Conservation (phyloP, 2,329 filamentous ascomycete genomes). For the Fusarium solani-melongenae region DNA sequence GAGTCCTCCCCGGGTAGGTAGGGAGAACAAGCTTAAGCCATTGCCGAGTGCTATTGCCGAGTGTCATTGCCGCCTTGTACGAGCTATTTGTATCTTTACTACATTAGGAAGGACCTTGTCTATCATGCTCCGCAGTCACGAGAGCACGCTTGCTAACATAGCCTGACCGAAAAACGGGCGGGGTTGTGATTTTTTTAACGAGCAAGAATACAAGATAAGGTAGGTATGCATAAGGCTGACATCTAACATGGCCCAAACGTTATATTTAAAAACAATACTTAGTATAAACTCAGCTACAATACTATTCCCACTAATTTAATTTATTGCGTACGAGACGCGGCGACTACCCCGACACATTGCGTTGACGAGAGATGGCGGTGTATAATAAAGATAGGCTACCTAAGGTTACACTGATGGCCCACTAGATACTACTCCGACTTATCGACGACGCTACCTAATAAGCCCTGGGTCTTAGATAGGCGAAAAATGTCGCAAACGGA, state of each 20-base stretch:
- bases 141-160: not conserved
- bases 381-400: not conserved
- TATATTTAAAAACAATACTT: not conserved
- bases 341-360: not conserved
- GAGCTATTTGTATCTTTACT: not conserved
- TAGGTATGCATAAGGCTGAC: not conserved
- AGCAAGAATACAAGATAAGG: not conserved
- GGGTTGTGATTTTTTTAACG: not conserved
- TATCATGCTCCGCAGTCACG: not conserved
- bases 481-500: not conserved
- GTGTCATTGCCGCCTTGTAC: not conserved
- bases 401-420: not conserved
- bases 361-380: not conserved
- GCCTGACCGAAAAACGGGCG: not conserved
- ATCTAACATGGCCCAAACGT: accelerated
- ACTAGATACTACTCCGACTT: not conserved
- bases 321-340: not conserved
- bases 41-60: not conserved
- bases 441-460: not conserved
- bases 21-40: not conserved
- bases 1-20: not conserved
- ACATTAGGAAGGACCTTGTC: not conserved
- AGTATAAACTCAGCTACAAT: not conserved
- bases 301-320: not conserved
- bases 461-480: not conserved